A percentile compares a stretch with the other conserved stretches of the same genome.
Evolutionary conservation across 345 rosid species (phyloP).

Genomic region (Physaria fendleri): DNA sequence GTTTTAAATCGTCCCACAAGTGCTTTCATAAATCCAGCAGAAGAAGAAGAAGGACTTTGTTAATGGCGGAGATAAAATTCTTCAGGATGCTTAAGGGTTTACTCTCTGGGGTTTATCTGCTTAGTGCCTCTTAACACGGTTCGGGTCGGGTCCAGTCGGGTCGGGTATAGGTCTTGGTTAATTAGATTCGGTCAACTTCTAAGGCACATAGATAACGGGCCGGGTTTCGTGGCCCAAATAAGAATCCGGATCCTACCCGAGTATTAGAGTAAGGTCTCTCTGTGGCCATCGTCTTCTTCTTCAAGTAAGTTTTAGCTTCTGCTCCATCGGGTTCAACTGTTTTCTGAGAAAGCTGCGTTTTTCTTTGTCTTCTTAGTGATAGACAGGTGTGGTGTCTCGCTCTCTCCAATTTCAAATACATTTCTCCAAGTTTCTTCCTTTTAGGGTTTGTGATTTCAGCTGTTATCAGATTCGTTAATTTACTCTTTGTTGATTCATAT

Average conservation of each 20-base stretch:
- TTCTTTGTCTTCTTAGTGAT: neutral
- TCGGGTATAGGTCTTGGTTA: neutral
- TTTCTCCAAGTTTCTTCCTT: no score
- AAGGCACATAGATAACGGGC: neutral
- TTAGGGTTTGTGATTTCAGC: constrained; percentile 13
- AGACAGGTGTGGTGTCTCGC: neutral
- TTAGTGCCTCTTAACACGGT: constrained; percentile 3
- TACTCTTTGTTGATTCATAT: constrained; percentile 6
- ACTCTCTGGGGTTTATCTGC: constrained; percentile 27
- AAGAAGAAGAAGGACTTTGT: constrained; percentile 5
- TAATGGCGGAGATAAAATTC: constrained; percentile 21
- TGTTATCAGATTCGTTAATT: neutral
- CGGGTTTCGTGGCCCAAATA: constrained; percentile 5
- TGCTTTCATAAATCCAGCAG: constrained; percentile 11
- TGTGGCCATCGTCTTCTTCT: neutral
- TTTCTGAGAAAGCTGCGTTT: neutral
- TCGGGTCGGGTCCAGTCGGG: constrained; percentile 21
- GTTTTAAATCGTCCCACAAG: constrained; percentile 13
- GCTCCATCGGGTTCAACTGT: neutral
- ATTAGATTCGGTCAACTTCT: neutral
- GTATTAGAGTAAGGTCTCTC: neutral
- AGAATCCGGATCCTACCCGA: constrained; percentile 8
- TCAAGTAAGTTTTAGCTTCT: constrained; percentile 10
- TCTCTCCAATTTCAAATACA: neutral
- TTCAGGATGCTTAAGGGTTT: constrained; percentile 24